These are phyloP conservation scores for Oenanthe sinensis DNA, from an alignment of 129 eudicot genomes.

Conservation along the genomic window DNA sequence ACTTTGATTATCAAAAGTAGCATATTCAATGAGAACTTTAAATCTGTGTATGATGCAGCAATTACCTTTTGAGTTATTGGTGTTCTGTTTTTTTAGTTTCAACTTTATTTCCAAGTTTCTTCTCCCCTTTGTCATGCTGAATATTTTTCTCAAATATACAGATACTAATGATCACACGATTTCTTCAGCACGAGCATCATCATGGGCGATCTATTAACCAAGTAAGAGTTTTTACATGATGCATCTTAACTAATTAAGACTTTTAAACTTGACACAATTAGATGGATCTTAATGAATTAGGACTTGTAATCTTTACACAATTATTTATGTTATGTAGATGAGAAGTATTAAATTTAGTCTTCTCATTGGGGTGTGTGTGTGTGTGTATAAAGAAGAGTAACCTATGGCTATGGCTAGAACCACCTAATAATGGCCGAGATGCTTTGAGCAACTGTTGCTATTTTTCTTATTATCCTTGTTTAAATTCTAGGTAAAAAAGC, in stretches of 20 bases:
- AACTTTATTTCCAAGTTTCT: neutral
- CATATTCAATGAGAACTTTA: neutral
- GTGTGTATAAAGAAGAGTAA: too few relatives aligned
- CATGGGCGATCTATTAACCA: conserved; percentile 67
- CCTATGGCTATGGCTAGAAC: neutral
- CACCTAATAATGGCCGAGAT: neutral
- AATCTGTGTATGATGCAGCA: neutral
- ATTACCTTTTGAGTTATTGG: neutral
- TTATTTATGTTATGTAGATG: neutral
- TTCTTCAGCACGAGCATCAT: conserved; percentile 93
- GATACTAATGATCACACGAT: conserved; percentile 74
- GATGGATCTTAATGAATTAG: too few relatives aligned
- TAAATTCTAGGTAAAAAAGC: neutral
- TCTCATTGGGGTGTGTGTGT: neutral
- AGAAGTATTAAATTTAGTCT: neutral
- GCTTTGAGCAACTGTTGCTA: neutral
- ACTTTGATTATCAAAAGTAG: neutral
- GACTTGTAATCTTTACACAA: neutral
- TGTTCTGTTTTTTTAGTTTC: neutral
- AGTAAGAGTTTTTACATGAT: conserved; percentile 19
- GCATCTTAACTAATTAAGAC: neutral
- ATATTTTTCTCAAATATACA: conserved; percentile 15
- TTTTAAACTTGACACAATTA: neutral
- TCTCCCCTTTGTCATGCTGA: neutral
- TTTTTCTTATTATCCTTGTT: neutral